phyloP scores from a whole-genome alignment of 306 rosid genomes.

The Cicer arietinum region DNA sequence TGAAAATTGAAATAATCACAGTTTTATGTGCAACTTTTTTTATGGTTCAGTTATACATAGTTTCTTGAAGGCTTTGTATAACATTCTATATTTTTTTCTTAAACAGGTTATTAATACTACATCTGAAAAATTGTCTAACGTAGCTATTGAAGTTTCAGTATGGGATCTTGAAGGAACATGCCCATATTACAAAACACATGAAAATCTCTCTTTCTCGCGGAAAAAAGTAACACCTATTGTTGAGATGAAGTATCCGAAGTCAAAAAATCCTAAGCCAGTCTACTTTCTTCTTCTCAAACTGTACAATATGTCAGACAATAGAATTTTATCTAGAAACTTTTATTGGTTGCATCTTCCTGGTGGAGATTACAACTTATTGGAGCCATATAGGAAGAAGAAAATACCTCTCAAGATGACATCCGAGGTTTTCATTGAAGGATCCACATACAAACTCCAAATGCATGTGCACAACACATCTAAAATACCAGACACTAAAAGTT shows the following conservation, averaged over 20 bases:
- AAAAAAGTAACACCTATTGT: conserved; percentile 54
- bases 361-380: conserved; percentile 85
- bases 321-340: conserved; percentile 78
- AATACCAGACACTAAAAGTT: conserved; percentile 52
- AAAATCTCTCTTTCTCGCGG: conserved; percentile 44
- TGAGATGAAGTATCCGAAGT: conserved; percentile 84
- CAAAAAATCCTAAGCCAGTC: conserved; percentile 75
- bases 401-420: conserved; percentile 83
- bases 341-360: conserved; percentile 87
- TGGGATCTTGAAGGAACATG: conserved; percentile 95
- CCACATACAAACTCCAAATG: conserved; percentile 66
- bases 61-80: conserved; percentile 37
- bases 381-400: conserved; percentile 70
- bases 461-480: conserved; percentile 72
- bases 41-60: conserved; percentile 12
- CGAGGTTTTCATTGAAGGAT: conserved; percentile 59
- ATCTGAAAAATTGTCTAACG: conserved; percentile 65
- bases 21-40: conserved; percentile 12
- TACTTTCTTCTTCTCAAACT: conserved; percentile 94
- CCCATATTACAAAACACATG: conserved; percentile 66
- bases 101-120: conserved; percentile 87
- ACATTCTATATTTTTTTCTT: conserved; percentile 40
- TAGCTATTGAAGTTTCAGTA: conserved; percentile 81
- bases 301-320: conserved; percentile 58
- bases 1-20: conserved; percentile 11